Evolutionary conservation across 2,329 filamentous ascomycete genomes (phyloP), one percentile per base, ranked within the genome.

Genomic region (Paraconiothyrium sp.): DNA sequence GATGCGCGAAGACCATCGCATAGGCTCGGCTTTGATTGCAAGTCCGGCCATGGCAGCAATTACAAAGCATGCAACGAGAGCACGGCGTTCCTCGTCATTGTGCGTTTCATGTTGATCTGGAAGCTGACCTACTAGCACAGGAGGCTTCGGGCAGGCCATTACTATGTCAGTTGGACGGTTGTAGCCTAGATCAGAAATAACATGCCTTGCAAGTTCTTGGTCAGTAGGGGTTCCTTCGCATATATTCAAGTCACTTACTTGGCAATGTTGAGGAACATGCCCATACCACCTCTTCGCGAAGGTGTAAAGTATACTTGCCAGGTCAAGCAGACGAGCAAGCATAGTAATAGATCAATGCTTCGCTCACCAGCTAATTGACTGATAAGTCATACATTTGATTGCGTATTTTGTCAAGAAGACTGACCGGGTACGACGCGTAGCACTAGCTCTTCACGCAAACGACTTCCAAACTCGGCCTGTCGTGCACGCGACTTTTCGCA

Each of bases 1-100:
- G 80, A 89, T 84, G 56, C 86, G 82, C 1, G 52, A 44, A 16
- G 57, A 56, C 87, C 87, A 90, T 6, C 78, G 80, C 43, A 89
- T 75, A 2, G 82, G 70, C 52, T 88, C 85, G 54, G 50, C 24
- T 14, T 57, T 62, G 22, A 55, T 20, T 14, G 57, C 37, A 16
- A 59, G 35, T 27, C 39, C 46, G 6, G 35, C 10, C 76, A 68
- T 70, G 58, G 78, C 80, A 61, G 65, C 78, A 47, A 83, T 63
- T 13, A 78, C 78, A 73, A 83, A 87, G 34, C 82, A 78, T 0
- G 81, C 81, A 6, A 87, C 68, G 1, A 84, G 74, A 4, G 82
- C 81, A 61, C 85, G 79, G 9, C 82, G 76, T 62, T 86, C 84
- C 60, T 86, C 84, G 62, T 82, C 76, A 0, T 83, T 84, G 47